Evolutionary conservation across 345 rosid species (phyloP).

Genomic region (Acer negundo): DNA sequence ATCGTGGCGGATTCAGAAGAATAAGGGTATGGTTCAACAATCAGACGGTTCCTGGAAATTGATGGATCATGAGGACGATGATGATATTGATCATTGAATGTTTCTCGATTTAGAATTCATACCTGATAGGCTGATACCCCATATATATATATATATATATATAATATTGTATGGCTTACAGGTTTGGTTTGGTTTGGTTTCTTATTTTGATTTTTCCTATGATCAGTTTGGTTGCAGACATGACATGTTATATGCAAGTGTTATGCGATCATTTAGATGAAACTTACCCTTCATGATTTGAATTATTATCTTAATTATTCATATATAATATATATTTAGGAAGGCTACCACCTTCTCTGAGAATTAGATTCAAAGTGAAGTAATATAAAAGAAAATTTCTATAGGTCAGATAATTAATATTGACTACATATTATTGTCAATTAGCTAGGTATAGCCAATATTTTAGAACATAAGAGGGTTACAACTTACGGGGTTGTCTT

Average conservation of each 20-base stretch:
- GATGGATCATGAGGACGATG: conserved; percentile 57
- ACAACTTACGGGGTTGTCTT: too few species aligned
- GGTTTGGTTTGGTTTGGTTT: background rate
- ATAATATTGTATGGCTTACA: background rate
- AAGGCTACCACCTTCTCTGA: background rate
- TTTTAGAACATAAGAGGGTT: background rate
- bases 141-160: too few species aligned
- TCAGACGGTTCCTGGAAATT: conserved; percentile 77
- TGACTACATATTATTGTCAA: too few species aligned
- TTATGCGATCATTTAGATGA: background rate
- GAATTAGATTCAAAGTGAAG: background rate
- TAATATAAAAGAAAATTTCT: background rate
- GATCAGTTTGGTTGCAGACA: background rate
- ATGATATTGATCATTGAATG: conserved; percentile 24
- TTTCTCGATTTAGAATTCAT: background rate
- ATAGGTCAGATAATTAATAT: background rate
- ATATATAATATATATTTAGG: too few species aligned
- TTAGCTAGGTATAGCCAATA: background rate
- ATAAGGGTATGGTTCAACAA: conserved; percentile 77
- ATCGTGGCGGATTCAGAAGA: conserved; percentile 54
- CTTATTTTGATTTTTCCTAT: too few species aligned
- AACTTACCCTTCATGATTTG: background rate
- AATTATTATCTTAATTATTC: background rate
- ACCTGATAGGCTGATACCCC: too few species aligned
- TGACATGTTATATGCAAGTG: background rate